Base-by-base conservation (phyloP, 495 filamentous ascomycete genomes). In the Daldinia caldariorum region DNA sequence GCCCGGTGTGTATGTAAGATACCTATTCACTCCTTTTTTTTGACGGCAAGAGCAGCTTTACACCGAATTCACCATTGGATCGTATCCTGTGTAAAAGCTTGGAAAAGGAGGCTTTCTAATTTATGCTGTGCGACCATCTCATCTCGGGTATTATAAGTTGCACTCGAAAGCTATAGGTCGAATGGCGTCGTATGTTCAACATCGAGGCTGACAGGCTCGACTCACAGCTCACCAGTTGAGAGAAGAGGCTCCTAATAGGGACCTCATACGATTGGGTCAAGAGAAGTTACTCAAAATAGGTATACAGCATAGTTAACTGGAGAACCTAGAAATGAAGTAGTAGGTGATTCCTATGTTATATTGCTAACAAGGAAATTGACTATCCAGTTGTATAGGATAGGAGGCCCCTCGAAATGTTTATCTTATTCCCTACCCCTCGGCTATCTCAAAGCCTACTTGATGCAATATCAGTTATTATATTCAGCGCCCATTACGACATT, bases 61-160 rank as follows among this genome's bases (percentile, higher is more conserved):
- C 41, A 1, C 8, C 7, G 2, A 20, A 6, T 20, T 20, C 6
- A 22, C 18, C 1, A 47, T 22, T 22, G 6, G 10, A 10, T 12
- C 34, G 6, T 22, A 47, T 13, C 5, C 10, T 22, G 18, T 47
- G 9, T 47, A 10, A 47, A 47, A 47, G 6, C 35, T 26, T 26
- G 3, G 1, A 26, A 26, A 26, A 26, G 26, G 26, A 3, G 60
- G 47, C 29, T 60, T 35, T 60, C 41, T 49, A 26, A n/a, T 35
- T 38, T 13, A 39, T 54, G 49, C 10, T 22, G 41, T 65, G 43
- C 38, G 14, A 53, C 22, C 29, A 59, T 34, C 39, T 43, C 37
- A 18, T 47, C 54, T 58, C 54, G 53, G 55, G 47, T 16, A 57
- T 35, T 35, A 57, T 13, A 37, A 26, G 62, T 51, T 51, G 31